Evolutionary conservation across 139 green algal genomes (phyloP).

Genomic region (Limnomonas spitsbergensis): DNA sequence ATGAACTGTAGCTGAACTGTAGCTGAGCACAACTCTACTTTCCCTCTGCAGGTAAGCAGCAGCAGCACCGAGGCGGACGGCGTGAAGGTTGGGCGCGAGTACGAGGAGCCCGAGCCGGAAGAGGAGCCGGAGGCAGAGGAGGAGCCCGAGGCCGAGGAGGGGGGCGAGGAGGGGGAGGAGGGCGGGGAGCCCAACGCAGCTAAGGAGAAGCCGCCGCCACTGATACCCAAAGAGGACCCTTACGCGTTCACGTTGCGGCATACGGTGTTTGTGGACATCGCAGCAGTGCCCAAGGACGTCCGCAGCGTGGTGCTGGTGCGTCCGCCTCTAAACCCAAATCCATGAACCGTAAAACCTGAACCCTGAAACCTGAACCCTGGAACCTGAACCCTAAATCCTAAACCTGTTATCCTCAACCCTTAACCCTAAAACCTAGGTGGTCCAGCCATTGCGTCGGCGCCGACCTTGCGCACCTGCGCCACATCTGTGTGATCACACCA

Average conservation of each 20-base stretch:
- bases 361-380: too few relatives aligned
- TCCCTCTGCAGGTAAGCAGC: conserved; percentile 24
- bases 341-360: too few relatives aligned
- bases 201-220: conserved; percentile 21
- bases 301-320: too few relatives aligned
- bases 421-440: too few relatives aligned
- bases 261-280: conserved; percentile 36
- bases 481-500: too few relatives aligned
- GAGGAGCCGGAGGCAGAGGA: conserved; percentile 31
- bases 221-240: conserved; percentile 37
- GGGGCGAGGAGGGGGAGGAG: conserved; percentile 25
- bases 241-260: conserved; percentile 45
- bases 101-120: conserved; percentile 22
- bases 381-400: too few relatives aligned
- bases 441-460: too few relatives aligned
- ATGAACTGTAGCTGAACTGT: too few relatives aligned
- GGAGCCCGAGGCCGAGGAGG: conserved; percentile 32
- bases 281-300: conserved; percentile 39
- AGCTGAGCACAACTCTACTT: too few relatives aligned
- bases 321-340: too few relatives aligned
- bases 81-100: conserved; percentile 27
- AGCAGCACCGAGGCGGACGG: conserved; percentile 31
- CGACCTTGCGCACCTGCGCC: too few relatives aligned
- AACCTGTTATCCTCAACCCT: too few relatives aligned
- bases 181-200: conserved; percentile 31